A percentile compares a stretch with the other conserved stretches of the same genome.
Conservation (phyloP, 1,284 basidiomycete genomes). For the Malassezia equina region DNA sequence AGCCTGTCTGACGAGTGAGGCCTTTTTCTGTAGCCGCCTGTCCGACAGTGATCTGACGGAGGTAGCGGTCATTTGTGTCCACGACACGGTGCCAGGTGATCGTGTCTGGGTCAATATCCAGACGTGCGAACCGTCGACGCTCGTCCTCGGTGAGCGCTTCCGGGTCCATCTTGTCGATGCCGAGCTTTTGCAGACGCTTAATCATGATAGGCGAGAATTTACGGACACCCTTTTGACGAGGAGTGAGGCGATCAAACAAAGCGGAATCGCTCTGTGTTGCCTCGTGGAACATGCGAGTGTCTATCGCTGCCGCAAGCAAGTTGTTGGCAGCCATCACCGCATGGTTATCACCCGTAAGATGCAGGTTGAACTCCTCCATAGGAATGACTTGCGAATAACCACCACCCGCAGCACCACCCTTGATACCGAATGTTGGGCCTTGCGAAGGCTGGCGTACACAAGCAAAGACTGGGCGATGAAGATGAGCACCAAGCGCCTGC, state of each 20-base stretch:
- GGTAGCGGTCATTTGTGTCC: constrained; percentile 92
- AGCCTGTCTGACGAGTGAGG: constrained; percentile 75
- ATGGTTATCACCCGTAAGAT: constrained; percentile 95
- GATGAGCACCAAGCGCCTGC: constrained; percentile 89
- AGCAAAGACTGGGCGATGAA: constrained; percentile 84
- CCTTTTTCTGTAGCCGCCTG: constrained; percentile 83
- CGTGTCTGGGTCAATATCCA: constrained; percentile 80
- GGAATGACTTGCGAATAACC: constrained; percentile 98
- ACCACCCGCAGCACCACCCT: constrained; percentile 95
- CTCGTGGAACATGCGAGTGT: constrained; percentile 97
- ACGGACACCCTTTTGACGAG: constrained; percentile 84
- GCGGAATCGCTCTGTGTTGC: constrained; percentile 89
- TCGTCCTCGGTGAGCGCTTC: constrained; percentile 87
- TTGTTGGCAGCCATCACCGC: constrained; percentile 97
- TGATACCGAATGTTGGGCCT: constrained; percentile 98
- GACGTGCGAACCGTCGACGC: constrained; percentile 73
- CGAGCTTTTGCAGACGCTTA: constrained; percentile 84
- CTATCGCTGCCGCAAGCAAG: constrained; percentile 84
- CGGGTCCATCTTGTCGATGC: constrained; percentile 88
- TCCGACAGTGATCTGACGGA: constrained; percentile 87
- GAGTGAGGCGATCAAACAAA: constrained; percentile 82
- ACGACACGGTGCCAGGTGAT: constrained; percentile 96
- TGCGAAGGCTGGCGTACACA: constrained; percentile 98
- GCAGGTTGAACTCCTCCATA: constrained; percentile 97
- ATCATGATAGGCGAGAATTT: constrained; percentile 94